Conservation (phyloP, 1,139 yeast genomes). For the Candida smagusa region DNA sequence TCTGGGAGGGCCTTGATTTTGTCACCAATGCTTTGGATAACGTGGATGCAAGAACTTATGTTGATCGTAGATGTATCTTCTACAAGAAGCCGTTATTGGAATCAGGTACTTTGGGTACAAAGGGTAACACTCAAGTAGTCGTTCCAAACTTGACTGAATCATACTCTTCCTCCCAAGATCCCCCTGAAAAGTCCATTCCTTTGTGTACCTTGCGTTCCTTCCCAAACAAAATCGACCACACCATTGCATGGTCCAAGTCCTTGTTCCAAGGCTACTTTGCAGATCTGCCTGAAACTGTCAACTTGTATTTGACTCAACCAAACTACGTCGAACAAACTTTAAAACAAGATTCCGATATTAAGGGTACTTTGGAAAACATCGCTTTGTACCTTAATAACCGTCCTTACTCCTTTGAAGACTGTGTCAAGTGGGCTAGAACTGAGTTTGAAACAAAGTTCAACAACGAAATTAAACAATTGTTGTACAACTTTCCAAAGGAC, state of each 20-base stretch:
- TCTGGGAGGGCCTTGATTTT: conserved; percentile 80
- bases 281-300: conserved; percentile 90
- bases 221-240: conserved; percentile 97
- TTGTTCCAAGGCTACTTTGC: conserved; percentile 91
- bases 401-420: conserved; percentile 89
- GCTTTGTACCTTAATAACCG: conserved; percentile 69
- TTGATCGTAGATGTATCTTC: conserved; percentile 94
- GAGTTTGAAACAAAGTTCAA: conserved; percentile 84
- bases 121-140: conserved; percentile 96
- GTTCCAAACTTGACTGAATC: conserved; percentile 92
- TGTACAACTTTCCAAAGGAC: conserved; percentile 92
- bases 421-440: conserved; percentile 90
- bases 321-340: conserved; percentile 87
- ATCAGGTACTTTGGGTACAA: conserved; percentile 96
- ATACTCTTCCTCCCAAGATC: conserved; percentile 94
- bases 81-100: conserved; percentile 89
- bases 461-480: conserved; percentile 82
- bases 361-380: conserved; percentile 79
- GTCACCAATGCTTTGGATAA: conserved; percentile 97
- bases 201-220: conserved; percentile 94
- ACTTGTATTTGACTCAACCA: conserved; percentile 85
- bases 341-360: conserved; percentile 89
- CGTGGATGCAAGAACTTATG: conserved; percentile 96
- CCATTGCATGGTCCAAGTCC: conserved; percentile 98
- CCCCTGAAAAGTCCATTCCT: conserved; percentile 97